Percentiles rank a stretch among this genome's conserved stretches.
Evolutionary conservation across 305 asterid genomes (phyloP).

Genomic region (Fraxinus baroniana): DNA sequence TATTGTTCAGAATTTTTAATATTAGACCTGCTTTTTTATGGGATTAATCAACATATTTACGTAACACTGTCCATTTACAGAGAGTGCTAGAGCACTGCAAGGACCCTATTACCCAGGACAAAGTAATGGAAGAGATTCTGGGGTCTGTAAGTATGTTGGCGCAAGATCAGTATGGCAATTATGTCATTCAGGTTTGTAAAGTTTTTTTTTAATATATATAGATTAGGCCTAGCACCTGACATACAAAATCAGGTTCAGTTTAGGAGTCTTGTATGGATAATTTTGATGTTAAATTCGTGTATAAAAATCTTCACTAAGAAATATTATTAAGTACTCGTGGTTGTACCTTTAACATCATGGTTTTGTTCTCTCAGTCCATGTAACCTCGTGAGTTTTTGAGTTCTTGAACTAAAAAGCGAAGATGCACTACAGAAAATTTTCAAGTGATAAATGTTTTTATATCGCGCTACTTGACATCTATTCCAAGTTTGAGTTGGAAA

Average conservation of each 20-base stretch:
- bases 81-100: constrained; percentile 72
- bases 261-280: neutral
- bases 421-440: neutral
- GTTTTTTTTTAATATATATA: neutral
- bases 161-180: constrained; percentile 88
- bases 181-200: constrained; percentile 68
- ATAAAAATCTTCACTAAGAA: neutral
- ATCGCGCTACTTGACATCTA: neutral
- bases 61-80: constrained; percentile 35
- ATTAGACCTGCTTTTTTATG: neutral
- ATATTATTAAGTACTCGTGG: neutral
- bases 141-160: constrained; percentile 80
- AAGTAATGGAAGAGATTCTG: constrained; percentile 79
- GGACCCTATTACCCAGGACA: constrained; percentile 63
- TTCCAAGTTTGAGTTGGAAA: neutral
- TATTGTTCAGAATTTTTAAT: neutral
- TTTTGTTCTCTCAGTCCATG: neutral
- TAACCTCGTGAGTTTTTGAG: neutral
- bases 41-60: neutral
- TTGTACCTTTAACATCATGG: neutral
- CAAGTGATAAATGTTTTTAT: neutral
- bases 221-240: neutral
- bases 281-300: neutral
- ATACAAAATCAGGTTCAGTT: neutral
- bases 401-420: neutral